These are phyloP conservation scores for Mortierella claussenii DNA, from an alignment of 192 early-diverging fungal genomes.

Conservation along the genomic window DNA sequence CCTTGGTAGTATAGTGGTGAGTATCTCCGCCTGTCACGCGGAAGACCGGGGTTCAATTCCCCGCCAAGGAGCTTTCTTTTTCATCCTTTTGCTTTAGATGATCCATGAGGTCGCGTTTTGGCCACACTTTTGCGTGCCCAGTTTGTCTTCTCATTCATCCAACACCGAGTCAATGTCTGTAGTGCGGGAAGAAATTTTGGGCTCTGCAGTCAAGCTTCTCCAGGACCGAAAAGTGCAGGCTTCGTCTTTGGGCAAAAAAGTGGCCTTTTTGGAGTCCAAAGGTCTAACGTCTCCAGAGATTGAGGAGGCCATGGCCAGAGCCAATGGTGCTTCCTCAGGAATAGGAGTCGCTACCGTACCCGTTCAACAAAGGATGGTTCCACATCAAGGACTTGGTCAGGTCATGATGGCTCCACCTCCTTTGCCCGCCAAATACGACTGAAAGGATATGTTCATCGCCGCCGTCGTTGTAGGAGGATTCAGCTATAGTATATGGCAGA, in stretches of 20 bases:
- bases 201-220: constrained; percentile 90
- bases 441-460: constrained; percentile 93
- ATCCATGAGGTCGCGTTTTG: background rate
- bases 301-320: constrained; percentile 79
- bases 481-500: constrained; percentile 80
- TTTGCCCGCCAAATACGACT: constrained; percentile 71
- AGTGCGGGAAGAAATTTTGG: constrained; percentile 74
- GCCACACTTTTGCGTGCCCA: background rate
- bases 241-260: constrained; percentile 86
- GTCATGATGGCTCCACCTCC: constrained; percentile 48
- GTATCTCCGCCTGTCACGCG: constrained; percentile 37
- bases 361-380: background rate
- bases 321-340: constrained; percentile 50
- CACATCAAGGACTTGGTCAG: constrained; percentile 13
- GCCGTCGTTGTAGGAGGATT: constrained; percentile 85
- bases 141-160: background rate
- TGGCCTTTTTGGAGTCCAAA: constrained; percentile 95
- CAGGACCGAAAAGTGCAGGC: constrained; percentile 89
- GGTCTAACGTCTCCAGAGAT: constrained; percentile 92
- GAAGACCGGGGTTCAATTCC: constrained; percentile 44
- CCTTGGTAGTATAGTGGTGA: too few species aligned
- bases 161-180: constrained; percentile 22
- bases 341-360: constrained; percentile 6
- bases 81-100: background rate
- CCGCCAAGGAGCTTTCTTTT: constrained; percentile 35